These are phyloP conservation scores for Cudoniella acicularis DNA, from an alignment of 495 filamentous ascomycete genomes.

Conservation along the genomic window DNA sequence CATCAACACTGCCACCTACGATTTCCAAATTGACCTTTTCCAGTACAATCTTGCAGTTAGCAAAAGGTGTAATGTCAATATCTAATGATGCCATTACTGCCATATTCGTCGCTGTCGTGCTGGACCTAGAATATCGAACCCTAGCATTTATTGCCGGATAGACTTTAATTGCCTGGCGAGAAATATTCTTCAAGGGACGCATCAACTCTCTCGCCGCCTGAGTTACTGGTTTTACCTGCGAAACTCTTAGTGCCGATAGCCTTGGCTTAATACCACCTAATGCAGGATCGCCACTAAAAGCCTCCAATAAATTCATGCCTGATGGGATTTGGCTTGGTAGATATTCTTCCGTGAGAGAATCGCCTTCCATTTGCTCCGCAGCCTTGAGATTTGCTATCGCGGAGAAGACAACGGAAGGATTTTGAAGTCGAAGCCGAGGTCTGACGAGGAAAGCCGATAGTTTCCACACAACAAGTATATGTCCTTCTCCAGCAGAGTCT, in stretches of 20 bases:
- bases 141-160: constrained; percentile 81
- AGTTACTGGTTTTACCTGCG: constrained; percentile 66
- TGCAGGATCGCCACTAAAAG: constrained; percentile 66
- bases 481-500: constrained; percentile 29
- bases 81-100: constrained; percentile 72
- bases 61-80: constrained; percentile 81
- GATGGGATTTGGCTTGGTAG: constrained; percentile 71
- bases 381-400: constrained; percentile 67
- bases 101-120: constrained; percentile 58
- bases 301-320: constrained; percentile 77
- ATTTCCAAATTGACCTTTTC: constrained; percentile 63
- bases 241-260: constrained; percentile 76
- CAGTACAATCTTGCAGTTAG: constrained; percentile 67
- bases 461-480: constrained; percentile 78
- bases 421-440: constrained; percentile 74
- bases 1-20: constrained; percentile 63
- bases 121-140: constrained; percentile 73
- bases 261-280: constrained; percentile 64
- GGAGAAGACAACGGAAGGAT: constrained; percentile 71
- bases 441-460: constrained; percentile 70
- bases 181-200: constrained; percentile 58
- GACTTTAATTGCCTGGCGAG: constrained; percentile 63
- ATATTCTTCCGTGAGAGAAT: constrained; percentile 61
- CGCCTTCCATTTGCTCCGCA: constrained; percentile 43
- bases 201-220: constrained; percentile 53